Base-by-base conservation (phyloP, 371 early-diverging fungal species). In the Zopfochytrium polystomum region DNA sequence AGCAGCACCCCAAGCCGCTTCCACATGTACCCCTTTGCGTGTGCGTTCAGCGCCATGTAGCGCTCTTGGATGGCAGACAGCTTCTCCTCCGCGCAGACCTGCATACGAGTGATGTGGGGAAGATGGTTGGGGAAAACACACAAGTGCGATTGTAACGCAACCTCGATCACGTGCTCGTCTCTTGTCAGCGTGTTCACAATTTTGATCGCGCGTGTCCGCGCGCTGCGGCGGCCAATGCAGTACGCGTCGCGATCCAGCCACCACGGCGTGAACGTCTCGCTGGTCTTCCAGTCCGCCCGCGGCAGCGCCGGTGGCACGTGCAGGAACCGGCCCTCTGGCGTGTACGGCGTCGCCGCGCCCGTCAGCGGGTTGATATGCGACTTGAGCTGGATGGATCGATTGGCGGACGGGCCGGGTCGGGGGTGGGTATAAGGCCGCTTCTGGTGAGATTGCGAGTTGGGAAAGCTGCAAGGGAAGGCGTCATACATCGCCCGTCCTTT, bases 1-100 rank as follows among this genome's bases (percentile, higher is more conserved):
- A 82, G 63, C 22, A 82, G 58, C 5, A 52, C 48, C 1, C 78
- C 80, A 18, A 80, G 67, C 22, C 77, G 61, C 60, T 82, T 82
- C 82, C 82, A 82, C 72, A 78, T 76, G 71, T 82, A 82, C 3
- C 79, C 82, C 58, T 78, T 80, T 11, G 82, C 81, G 52, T 82
- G 82, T 0, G 70, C 55, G 54, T 82, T 82, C 46, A 65, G 62
- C 1, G 54, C 44, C 50, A 74, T 46, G 59, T 79, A 82, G 2
- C 80, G 61, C 20, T 80, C 78, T 48, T 80, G 78, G 29, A 82
- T 78, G 1, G 80, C 81, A 1, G 70, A 55, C 18, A 82, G 62
- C 48, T 59, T 68, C 52, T 82, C 82, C 50, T 82, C 82, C 3
- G 70, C 52, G 49, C 79, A 81, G 4, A 80, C 77, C 80, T 80